These are phyloP conservation scores for Lichina pygmaea DNA, from an alignment of 495 filamentous ascomycete species.

Conservation along the genomic window DNA sequence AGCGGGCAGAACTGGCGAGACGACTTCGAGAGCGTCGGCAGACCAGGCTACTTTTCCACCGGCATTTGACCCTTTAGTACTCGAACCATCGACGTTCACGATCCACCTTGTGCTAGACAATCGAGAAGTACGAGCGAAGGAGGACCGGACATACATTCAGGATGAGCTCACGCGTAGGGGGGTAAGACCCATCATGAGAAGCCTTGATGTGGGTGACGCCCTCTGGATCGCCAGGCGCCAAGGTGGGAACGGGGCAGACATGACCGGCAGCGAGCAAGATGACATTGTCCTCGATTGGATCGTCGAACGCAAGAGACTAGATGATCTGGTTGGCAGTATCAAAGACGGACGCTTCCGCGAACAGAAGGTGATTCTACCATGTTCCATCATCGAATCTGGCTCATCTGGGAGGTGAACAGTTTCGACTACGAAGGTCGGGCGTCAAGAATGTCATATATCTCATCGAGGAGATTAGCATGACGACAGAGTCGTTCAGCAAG, in stretches of 20 bases:
- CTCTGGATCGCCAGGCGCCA: constrained; percentile 44
- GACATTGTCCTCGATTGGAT: constrained; percentile 64
- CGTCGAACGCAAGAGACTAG: constrained; percentile 57
- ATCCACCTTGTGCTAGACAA: constrained; percentile 50
- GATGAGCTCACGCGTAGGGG: constrained; percentile 42
- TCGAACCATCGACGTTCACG: constrained; percentile 38
- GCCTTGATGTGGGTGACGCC: constrained; percentile 47
- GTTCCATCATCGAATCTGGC: not conserved
- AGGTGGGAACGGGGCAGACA: not conserved
- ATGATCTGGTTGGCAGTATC: constrained; percentile 55
- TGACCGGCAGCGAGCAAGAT: constrained; percentile 21
- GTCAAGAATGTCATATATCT: constrained; percentile 55
- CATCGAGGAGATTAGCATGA: constrained; percentile 44
- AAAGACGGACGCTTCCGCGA: constrained; percentile 68
- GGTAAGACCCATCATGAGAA: constrained; percentile 33
- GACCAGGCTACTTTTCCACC: not conserved
- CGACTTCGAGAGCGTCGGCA: not conserved
- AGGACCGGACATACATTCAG: constrained; percentile 54
- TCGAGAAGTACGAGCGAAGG: constrained; percentile 52
- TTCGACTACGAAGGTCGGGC: constrained; percentile 42
- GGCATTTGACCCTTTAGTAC: constrained; percentile 26
- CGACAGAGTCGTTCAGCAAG: constrained; percentile 17
- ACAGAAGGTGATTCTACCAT: constrained; percentile 25
- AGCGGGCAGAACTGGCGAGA: no score
- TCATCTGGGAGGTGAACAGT: constrained; percentile 9